phyloP scores from a whole-genome alignment of 2,329 filamentous ascomycete species.

The Xylariales sp. region DNA sequence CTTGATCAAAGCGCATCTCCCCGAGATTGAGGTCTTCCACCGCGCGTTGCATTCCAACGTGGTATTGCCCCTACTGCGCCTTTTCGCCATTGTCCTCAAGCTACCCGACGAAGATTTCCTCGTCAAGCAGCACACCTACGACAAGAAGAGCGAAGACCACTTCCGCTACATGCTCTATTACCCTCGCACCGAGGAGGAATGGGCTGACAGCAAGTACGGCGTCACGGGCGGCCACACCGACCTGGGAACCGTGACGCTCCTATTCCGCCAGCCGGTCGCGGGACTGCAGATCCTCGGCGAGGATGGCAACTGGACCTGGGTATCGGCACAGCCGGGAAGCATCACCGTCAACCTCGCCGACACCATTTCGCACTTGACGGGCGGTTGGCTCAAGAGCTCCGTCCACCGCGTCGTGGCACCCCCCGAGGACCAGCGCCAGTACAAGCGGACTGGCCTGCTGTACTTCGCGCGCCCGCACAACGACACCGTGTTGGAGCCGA shows the following conservation, averaged over 20 bases:
- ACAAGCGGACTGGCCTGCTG: constrained; percentile 28
- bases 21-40: constrained; percentile 44
- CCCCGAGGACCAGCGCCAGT: constrained; percentile 27
- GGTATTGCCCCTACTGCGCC: constrained; percentile 14
- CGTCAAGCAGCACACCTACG: constrained; percentile 46
- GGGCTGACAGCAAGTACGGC: constrained; percentile 23
- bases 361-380: constrained; percentile 25
- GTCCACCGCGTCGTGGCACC: constrained; percentile 30
- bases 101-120: constrained; percentile 49
- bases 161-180: constrained; percentile 53
- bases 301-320: constrained; percentile 35
- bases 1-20: constrained; percentile 33
- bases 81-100: constrained; percentile 45
- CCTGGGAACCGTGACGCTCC: constrained; percentile 46
- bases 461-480: constrained; percentile 33
- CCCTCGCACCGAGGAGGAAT: constrained; percentile 36
- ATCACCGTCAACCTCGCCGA: constrained; percentile 40
- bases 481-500: constrained; percentile 24
- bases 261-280: constrained; percentile 50
- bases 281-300: constrained; percentile 42
- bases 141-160: constrained; percentile 47
- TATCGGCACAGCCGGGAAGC: background rate
- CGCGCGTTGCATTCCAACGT: constrained; percentile 27
- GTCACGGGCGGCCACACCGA: constrained; percentile 40
- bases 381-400: constrained; percentile 27